Base-by-base conservation (phyloP, 2,329 filamentous ascomycete species). In the Beauveria asiatica region DNA sequence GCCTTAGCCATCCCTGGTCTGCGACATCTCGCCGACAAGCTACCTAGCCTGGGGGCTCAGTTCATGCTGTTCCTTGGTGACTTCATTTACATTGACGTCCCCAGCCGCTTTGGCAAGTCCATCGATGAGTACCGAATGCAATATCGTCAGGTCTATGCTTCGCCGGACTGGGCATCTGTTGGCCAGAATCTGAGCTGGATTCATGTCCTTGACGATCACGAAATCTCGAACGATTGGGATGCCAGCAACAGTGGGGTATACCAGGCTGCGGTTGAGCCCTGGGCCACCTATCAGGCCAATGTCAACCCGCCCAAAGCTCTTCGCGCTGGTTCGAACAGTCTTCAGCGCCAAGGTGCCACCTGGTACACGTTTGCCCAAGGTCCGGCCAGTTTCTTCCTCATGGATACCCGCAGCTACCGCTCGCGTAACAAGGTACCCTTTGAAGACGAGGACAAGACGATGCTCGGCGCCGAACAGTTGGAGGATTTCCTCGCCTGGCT, bases 171-270 rank as follows among this genome's bases (percentile, higher is more conserved):
- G 94, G 79, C 83, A 1, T 77, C 84, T 0, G 85, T 89, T 11
- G 85, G 85, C 1, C 80, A 88, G 65, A 86, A 91, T 59, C 78
- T 97, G n/a, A 95, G 92, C 67, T 99, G 94, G 94, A 90, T 97
- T 49, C 94, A 99, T 69, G 92, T 96, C 2, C 83, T 97, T 7
- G 94, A 99, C 69, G 94, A 99, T 70, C 94, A 99, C 68, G 94
- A 99, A 70, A 97, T 99, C 63, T 83, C 83, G 5, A 97, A 99
- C 67, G 94, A 97, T 74, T 97, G 92, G 92, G 85, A 88, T 62
- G 80, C 82, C 19, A 94, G 93, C 70, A 87, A 83, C 16, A 92
- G 90, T 0, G 89, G 90, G 6, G 83, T 96, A 0, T 97, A 93
- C 70, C 74, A 81, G 3, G 83, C 88, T 0, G 92, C 93, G 5